phyloP scores from a whole-genome alignment of 2,329 filamentous ascomycete species.

The Pleurostoma richardsiae region DNA sequence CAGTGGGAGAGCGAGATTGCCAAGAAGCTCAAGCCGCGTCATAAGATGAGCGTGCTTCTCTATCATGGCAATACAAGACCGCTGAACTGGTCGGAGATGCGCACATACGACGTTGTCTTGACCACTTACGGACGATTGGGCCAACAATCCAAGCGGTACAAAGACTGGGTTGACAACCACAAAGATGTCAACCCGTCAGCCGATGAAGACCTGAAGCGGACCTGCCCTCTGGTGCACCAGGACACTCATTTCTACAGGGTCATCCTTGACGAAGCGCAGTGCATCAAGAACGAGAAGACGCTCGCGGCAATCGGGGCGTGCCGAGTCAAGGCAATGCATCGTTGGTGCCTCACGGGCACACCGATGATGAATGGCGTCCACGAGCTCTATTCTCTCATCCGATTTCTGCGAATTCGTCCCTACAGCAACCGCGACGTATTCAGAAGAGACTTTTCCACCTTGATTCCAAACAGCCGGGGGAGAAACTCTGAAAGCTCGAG shows the following conservation, averaged over 20 bases:
- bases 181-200: constrained; percentile 28
- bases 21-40: constrained; percentile 56
- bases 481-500: constrained; percentile 38
- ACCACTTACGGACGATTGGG: constrained; percentile 74
- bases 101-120: constrained; percentile 66
- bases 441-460: constrained; percentile 37
- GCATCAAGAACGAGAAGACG: constrained; percentile 70
- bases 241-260: constrained; percentile 60
- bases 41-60: constrained; percentile 61
- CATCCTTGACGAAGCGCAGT: constrained; percentile 76
- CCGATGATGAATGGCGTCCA: constrained; percentile 84
- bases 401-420: constrained; percentile 71
- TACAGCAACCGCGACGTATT: constrained; percentile 65
- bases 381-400: constrained; percentile 73
- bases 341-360: constrained; percentile 75
- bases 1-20: constrained; percentile 83
- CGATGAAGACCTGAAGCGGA: constrained; percentile 24
- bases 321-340: constrained; percentile 52
- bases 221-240: constrained; percentile 56
- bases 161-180: constrained; percentile 43
- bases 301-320: constrained; percentile 56
- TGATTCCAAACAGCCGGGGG: constrained; percentile 13
- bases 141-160: constrained; percentile 60
- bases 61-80: constrained; percentile 58
- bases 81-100: constrained; percentile 55